Evolutionary conservation across 2,329 filamentous ascomycete genomes (phyloP).

Genomic region (Beauveria bassiana): DNA sequence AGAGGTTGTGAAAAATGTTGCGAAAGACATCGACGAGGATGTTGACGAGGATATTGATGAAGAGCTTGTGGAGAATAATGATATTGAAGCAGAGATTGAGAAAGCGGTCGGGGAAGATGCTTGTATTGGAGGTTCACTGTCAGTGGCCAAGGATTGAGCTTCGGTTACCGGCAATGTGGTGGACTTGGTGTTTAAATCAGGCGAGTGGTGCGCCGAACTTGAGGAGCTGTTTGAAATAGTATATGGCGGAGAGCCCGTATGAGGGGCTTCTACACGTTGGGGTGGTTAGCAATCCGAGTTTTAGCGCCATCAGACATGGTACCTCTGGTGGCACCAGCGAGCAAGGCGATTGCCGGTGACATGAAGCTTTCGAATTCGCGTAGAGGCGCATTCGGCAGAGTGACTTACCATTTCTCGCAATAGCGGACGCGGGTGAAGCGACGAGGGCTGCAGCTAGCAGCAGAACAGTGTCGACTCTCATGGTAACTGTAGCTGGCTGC

Average conservation of each 20-base stretch:
- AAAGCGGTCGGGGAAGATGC: neutral
- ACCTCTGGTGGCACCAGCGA: neutral
- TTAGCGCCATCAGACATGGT: too few relatives aligned
- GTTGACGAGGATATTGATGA: neutral
- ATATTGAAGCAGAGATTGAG: neutral
- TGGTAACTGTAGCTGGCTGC: constrained; percentile 8
- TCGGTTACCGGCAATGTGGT: neutral
- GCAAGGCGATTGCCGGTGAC: neutral
- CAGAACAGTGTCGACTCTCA: constrained; percentile 14
- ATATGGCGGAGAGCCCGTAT: neutral
- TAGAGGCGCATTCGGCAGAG: neutral
- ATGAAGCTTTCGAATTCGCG: neutral
- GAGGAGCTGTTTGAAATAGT: constrained; percentile 2
- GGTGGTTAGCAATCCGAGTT: neutral
- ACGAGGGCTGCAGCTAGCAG: constrained; percentile 15
- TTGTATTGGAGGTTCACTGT: neutral
- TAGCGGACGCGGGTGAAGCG: constrained; percentile 12
- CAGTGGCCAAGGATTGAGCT: neutral
- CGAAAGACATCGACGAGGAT: neutral
- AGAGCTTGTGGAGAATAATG: neutral
- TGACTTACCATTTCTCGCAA: constrained; percentile 13
- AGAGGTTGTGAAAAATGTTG: too few relatives aligned
- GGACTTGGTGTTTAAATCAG: neutral
- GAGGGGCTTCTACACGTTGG: neutral
- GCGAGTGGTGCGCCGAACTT: neutral